A percentile compares a stretch with the other conserved stretches of the same genome.
Conservation (phyloP, 1,284 basidiomycete genomes). For the Phylloboletellus chloephorus region DNA sequence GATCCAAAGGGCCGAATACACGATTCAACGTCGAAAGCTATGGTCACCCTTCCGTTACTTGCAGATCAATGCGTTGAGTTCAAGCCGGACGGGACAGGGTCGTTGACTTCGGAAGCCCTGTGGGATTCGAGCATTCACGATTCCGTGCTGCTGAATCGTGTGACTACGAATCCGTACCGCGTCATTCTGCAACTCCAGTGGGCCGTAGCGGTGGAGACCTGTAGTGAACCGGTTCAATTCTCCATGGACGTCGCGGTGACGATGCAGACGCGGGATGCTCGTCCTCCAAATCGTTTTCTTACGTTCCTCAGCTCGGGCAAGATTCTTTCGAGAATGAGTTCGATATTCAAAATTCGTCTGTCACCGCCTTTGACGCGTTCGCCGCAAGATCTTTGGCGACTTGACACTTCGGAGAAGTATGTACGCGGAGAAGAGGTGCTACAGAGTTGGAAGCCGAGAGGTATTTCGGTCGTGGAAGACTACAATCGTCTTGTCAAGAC, state of each 20-base stretch:
- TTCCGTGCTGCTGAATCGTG: slow-evolving; percentile 79
- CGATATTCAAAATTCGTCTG: slow-evolving; percentile 76
- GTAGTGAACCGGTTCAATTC: slow-evolving; percentile 80
- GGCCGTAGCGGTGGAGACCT: slow-evolving; percentile 78
- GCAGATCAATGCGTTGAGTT: slow-evolving; percentile 71
- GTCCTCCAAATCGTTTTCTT: slow-evolving; percentile 73
- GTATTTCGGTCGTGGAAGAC: slow-evolving; percentile 84
- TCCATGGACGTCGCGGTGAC: slow-evolving; percentile 81
- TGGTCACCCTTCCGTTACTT: slow-evolving; percentile 67
- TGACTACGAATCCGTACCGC: slow-evolving; percentile 75
- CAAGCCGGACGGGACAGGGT: slow-evolving; percentile 77
- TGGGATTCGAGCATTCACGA: slow-evolving; percentile 97
- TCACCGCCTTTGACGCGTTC: slow-evolving; percentile 84
- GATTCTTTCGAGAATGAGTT: slow-evolving; percentile 70
- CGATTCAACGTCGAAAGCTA: slow-evolving; percentile 61
- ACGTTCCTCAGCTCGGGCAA: slow-evolving; percentile 73
- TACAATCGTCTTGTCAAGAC: slow-evolving; percentile 65
- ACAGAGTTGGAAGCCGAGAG: slow-evolving; percentile 80
- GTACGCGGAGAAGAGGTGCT: slow-evolving; percentile 87
- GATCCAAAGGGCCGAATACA: slow-evolving; percentile 80
- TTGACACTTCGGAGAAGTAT: slow-evolving; percentile 92
- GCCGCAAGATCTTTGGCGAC: slow-evolving; percentile 85
- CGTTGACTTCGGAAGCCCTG: slow-evolving; percentile 62
- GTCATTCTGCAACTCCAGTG: slow-evolving; percentile 76
- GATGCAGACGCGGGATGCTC: slow-evolving; percentile 84